Evolutionary conservation across 805 yeast genomes (phyloP).

Genomic region (Schwanniomyces yamadae): DNA sequence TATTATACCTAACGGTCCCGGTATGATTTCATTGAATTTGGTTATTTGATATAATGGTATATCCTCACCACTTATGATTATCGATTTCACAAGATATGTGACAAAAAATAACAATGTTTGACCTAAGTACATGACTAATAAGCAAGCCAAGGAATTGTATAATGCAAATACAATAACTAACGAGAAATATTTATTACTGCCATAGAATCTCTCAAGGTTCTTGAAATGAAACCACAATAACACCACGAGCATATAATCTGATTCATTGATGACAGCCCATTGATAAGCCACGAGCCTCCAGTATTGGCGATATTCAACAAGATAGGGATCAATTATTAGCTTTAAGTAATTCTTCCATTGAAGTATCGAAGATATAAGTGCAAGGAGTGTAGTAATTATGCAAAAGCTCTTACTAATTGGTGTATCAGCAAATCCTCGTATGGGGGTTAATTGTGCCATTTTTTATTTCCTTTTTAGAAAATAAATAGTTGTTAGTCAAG

Average conservation of each 20-base stretch:
- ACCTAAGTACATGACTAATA: conserved; percentile 43
- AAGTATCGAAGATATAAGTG: conserved; percentile 43
- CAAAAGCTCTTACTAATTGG: conserved; percentile 44
- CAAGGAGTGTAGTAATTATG: conserved; percentile 30
- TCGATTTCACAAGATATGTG: conserved; percentile 8
- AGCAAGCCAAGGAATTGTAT: conserved; percentile 46
- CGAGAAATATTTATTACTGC: conserved; percentile 53
- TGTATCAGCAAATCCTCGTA: conserved; percentile 40
- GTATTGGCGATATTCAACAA: conserved; percentile 54
- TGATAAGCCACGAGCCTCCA: conserved; percentile 55
- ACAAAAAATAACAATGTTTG: conserved; percentile 24
- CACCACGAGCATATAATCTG: conserved; percentile 50
- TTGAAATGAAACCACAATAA: conserved; percentile 52
- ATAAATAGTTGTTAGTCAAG: too few relatives aligned
- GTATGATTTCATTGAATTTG: conserved; percentile 31
- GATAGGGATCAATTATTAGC: conserved; percentile 52
- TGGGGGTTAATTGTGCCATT: conserved; percentile 43
- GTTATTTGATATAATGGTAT: conserved; percentile 21
- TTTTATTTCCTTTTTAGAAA: too few relatives aligned
- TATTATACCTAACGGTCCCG: conserved; percentile 42
- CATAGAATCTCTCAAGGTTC: conserved; percentile 56
- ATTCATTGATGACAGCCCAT: conserved; percentile 54
- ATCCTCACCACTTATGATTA: conserved; percentile 11
- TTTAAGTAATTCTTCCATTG: conserved; percentile 43
- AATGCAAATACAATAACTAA: conserved; percentile 42